A percentile compares a stretch with the other conserved stretches of the same genome.
phyloP scores from a whole-genome alignment of 805 yeast species.

The Danielia oregonensis region DNA sequence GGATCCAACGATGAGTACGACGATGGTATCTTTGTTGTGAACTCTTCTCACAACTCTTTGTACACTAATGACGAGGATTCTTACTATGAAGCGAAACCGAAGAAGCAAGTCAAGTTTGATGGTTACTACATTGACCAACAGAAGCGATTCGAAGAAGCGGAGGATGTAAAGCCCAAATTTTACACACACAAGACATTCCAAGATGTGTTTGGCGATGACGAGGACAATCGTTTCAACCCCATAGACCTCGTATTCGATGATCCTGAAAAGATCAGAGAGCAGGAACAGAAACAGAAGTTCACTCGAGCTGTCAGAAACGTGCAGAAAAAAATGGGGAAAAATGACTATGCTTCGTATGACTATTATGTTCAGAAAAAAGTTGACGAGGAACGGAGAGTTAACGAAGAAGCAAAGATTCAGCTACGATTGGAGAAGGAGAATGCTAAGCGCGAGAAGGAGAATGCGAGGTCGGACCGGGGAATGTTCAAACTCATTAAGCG shows the following conservation, averaged over 20 bases:
- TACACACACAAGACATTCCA: constrained; percentile 39
- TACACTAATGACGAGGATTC: background rate
- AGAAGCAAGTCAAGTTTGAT: constrained; percentile 7
- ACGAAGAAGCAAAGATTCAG: background rate
- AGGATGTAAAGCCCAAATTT: constrained; percentile 26
- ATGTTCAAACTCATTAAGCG: background rate
- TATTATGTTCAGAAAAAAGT: constrained; percentile 24
- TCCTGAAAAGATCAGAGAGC: constrained; percentile 13
- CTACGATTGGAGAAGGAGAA: background rate
- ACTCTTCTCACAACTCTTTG: too few species aligned
- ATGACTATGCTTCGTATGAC: constrained; percentile 32
- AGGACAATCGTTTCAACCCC: constrained; percentile 35
- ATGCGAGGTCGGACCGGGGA: background rate
- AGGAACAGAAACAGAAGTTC: constrained; percentile 21
- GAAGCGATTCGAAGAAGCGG: constrained; percentile 30
- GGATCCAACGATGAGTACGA: background rate
- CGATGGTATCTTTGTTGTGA: background rate
- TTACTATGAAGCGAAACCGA: background rate
- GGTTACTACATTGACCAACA: constrained; percentile 39
- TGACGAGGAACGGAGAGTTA: constrained; percentile 4
- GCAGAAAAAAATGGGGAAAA: constrained; percentile 26
- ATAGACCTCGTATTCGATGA: constrained; percentile 38
- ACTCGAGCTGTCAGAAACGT: constrained; percentile 25
- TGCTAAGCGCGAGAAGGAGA: background rate
- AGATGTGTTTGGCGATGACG: constrained; percentile 30